A percentile compares a stretch with the other conserved stretches of the same genome.
phyloP scores from a whole-genome alignment of 805 yeast genomes.

The Dipodascopsis uninucleata region DNA sequence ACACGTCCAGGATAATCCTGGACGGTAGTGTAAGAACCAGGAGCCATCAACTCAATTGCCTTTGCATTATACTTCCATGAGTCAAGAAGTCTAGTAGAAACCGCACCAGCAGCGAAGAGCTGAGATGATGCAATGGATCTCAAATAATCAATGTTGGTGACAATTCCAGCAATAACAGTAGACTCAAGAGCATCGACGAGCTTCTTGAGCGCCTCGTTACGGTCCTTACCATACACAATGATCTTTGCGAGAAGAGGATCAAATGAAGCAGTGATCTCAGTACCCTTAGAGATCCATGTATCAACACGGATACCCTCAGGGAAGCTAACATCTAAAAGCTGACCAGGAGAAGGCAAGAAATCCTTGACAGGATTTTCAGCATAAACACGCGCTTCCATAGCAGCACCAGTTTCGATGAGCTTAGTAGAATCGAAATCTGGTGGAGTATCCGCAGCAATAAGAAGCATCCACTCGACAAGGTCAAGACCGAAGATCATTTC shows the following conservation, averaged over 20 bases:
- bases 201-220: conserved; percentile 76
- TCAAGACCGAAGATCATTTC: conserved; percentile 94
- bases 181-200: conserved; percentile 78
- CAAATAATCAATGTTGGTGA: conserved; percentile 85
- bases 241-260: conserved; percentile 94
- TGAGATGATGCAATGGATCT: conserved; percentile 76
- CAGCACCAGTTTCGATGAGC: conserved; percentile 70
- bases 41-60: conserved; percentile 78
- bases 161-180: conserved; percentile 83
- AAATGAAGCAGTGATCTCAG: conserved; percentile 83
- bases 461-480: conserved; percentile 94
- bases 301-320: conserved; percentile 93
- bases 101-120: conserved; percentile 79
- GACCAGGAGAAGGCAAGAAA: conserved; percentile 96
- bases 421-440: conserved; percentile 63
- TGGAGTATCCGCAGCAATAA: conserved; percentile 83
- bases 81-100: conserved; percentile 85
- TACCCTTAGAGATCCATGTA: conserved; percentile 89
- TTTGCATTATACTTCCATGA: conserved; percentile 65
- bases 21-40: conserved; percentile 94
- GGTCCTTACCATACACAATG: conserved; percentile 86
- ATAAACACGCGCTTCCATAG: conserved; percentile 94
- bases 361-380: conserved; percentile 97
- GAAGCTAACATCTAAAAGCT: conserved; percentile 75
- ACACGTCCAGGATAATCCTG: conserved; percentile 94